phyloP scores from a whole-genome alignment of 2,329 filamentous ascomycete genomes.

The Teratosphaeria gauchensis region DNA sequence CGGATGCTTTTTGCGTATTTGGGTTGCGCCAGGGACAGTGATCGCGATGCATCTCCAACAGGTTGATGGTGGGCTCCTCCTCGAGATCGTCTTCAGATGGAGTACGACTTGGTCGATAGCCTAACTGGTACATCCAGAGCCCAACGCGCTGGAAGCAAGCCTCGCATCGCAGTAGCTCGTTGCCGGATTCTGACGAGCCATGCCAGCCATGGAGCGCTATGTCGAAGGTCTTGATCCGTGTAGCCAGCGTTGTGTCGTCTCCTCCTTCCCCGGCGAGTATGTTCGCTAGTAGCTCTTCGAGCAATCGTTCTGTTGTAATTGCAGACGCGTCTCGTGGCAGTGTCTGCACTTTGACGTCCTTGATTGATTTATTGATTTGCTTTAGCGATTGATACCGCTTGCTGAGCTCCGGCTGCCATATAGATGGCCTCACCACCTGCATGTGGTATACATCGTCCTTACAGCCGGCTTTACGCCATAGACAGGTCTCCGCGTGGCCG shows the following conservation, averaged over 20 bases:
- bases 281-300: slow-evolving; percentile 18
- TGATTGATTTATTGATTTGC: slow-evolving; percentile 17
- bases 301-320: slow-evolving; percentile 10
- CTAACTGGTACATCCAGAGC: slow-evolving; percentile 82
- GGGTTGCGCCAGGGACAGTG: slow-evolving; percentile 30
- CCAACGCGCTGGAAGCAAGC: slow-evolving; percentile 83
- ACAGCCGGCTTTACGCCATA: slow-evolving; percentile 82
- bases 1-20: slow-evolving; percentile 22
- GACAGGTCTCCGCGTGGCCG: slow-evolving; percentile 69
- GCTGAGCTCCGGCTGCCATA: slow-evolving; percentile 26
- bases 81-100: slow-evolving; percentile 24
- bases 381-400: slow-evolving; percentile 18
- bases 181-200: slow-evolving; percentile 49
- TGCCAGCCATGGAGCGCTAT: slow-evolving; percentile 39
- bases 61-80: slow-evolving; percentile 15
- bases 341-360: slow-evolving; percentile 13
- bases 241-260: background rate
- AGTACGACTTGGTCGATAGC: slow-evolving; percentile 22
- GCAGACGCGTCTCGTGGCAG: slow-evolving; percentile 5
- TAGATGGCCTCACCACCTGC: slow-evolving; percentile 28
- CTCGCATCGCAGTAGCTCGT: slow-evolving; percentile 68
- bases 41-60: slow-evolving; percentile 27
- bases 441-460: slow-evolving; percentile 63
- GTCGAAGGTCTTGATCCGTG: slow-evolving; percentile 15
- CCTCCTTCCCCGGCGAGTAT: slow-evolving; percentile 13